Base-by-base conservation (phyloP, 441 rosid species). In the Capsella rubella region DNA sequence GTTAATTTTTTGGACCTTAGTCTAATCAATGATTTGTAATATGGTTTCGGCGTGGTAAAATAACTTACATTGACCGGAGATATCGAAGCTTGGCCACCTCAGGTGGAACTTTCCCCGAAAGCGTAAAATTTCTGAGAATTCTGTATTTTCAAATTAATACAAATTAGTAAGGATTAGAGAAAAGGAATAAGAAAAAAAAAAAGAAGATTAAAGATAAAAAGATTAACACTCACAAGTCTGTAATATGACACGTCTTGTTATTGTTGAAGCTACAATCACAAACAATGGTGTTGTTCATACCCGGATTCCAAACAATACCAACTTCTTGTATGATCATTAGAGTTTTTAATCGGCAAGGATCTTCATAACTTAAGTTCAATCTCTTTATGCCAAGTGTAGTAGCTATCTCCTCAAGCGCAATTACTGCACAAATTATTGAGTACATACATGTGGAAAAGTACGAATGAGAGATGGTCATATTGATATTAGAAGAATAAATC, bases 351-450 rank as follows among this genome's bases (percentile, higher is more conserved):
- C 25, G 8, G 58, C 77, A 73, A 37, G 76, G 77, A 5, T 74
- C 72, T 65, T 14, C 59, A 65, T 12, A 0, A 16, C 47, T 65
- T 5, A 74, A 60, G 28, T 66, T 29, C 12, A 74, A 6, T 57
- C 60, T 58, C 45, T 37, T 49, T 28, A 65, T 37, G 32, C 78
- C 78, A 57, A 73, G 72, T 37, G 60, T 65, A 49, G 66, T 73
- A 57, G 78, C 78, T 56, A 73, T 65, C 72, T 73, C 65, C 67
- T 73, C 37, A 35, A 74, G 53, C 28, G 72, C 60, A 4, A 10
- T 72, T 21, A 43, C 76, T 72, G 63, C 18, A 72, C 5, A 37
- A 32, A 61, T 63, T 7, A 46, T 18, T 15, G 4, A n/a, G 21
- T 13, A 52, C 6, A 6, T 31, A 32, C 35, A 32, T 32, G 6